Evolutionary conservation across 805 yeast species (phyloP), one percentile per base, ranked within the genome.

Genomic region (Groenewaldozyma salmanticensis): DNA sequence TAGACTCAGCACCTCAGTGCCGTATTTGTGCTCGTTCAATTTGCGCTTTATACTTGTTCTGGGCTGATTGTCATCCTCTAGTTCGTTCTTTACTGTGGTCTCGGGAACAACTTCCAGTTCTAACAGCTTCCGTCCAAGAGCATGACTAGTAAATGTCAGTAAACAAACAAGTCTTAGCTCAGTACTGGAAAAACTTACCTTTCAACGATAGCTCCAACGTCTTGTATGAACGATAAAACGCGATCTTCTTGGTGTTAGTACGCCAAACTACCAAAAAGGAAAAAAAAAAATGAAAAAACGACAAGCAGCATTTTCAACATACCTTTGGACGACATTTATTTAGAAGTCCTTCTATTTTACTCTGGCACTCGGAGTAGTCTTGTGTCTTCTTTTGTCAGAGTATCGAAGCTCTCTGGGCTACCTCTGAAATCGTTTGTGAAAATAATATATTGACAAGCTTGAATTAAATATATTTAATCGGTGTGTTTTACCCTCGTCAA

Each of bases 1-100:
- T 6, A 54, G 43, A 15, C 35, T 35, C 21, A 41, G 42, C 5
- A 49, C 32, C 18, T 45, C 49, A 3, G 21, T 18, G 17, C 31
- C 33, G 31, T 48, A 46, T 27, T 24, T 38, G 3, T 35, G 17
- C 11, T n/a, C 20, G 18, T 21, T 18, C n/a, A 42, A 18, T 18
- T 47, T 47, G 27, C 29, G 27, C 17, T 32, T 39, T 13, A 47
- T 39, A 2, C 45, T 22, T 17, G 45, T 22, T 7, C 21, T 27
- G 17, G 31, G 20, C 13, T 9, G 29, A 13, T 24, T 24, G 11
- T 24, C 13, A 24, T 24, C 29, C 11, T 13, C 13, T 7, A 24
- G 29, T 24, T 24, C 29, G 13, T 7, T 24, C 29, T 24, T 24
- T 13, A 9, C 29, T 24, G 29, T 24, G n/a, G n/a, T n/a, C n/a